These are phyloP conservation scores for Tylopilus vinaceipallidus DNA, from an alignment of 768 basidiomycete genomes.

Conservation along the genomic window DNA sequence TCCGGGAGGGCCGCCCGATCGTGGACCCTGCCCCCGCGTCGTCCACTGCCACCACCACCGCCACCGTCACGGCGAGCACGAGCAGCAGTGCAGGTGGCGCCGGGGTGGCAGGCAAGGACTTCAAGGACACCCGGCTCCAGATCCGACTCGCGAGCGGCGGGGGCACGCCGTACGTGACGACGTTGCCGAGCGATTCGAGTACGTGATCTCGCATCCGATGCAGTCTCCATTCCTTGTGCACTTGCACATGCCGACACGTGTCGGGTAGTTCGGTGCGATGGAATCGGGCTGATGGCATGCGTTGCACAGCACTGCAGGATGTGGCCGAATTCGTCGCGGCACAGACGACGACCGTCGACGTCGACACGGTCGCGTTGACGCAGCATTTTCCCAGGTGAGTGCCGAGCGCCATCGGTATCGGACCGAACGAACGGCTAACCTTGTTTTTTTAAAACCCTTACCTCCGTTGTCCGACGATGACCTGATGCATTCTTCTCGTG, in stretches of 20 bases:
- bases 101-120: conserved; percentile 62
- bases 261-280: too few species aligned
- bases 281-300: too few species aligned
- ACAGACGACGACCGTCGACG: conserved; percentile 65
- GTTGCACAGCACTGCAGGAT: conserved; percentile 62
- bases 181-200: conserved; percentile 78
- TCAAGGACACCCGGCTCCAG: conserved; percentile 85
- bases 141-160: conserved; percentile 84
- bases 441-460: too few species aligned
- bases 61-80: conserved; percentile 32
- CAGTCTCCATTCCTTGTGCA: too few species aligned
- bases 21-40: conserved; percentile 32
- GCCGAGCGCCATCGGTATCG: too few species aligned
- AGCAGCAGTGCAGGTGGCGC: conserved; percentile 28
- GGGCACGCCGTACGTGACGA: conserved; percentile 74
- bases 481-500: too few species aligned
- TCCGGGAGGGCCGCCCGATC: conserved; percentile 72
- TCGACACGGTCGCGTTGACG: conserved; percentile 75
- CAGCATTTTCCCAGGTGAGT: conserved; percentile 83
- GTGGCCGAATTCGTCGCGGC: conserved; percentile 87
- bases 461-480: too few species aligned
- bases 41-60: conserved; percentile 27
- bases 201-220: too few species aligned
- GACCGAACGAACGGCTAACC: too few species aligned
- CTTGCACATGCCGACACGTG: too few species aligned